A percentile compares a stretch with the other conserved stretches of the same genome.
Conservation (phyloP, 768 basidiomycete genomes). For the Kwoniella dendrophila region DNA sequence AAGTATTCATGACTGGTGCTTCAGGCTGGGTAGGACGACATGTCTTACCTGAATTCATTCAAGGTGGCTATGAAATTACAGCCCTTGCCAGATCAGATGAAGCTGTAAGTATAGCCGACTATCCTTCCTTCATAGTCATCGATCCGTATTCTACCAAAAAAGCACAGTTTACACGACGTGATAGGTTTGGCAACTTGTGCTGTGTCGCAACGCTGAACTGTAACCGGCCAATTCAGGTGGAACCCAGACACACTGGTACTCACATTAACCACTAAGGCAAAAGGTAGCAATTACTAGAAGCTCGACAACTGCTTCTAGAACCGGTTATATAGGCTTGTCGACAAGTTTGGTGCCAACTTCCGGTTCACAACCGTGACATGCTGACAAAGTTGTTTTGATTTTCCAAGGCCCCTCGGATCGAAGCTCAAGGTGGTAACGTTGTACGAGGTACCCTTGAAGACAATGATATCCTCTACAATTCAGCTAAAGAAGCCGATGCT, state of each 20-base stretch:
- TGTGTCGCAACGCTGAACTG: too few relatives aligned
- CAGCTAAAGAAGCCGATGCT: conserved; percentile 32
- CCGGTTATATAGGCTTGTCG: too few relatives aligned
- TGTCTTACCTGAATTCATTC: conserved; percentile 23
- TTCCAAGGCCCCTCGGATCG: conserved; percentile 12
- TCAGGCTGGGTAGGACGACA: conserved; percentile 33
- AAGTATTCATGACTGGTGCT: conserved; percentile 47
- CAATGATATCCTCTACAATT: conserved; percentile 24
- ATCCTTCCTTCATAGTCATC: neutral
- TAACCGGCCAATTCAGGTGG: too few relatives aligned
- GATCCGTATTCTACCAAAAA: neutral
- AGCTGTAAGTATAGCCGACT: conserved; percentile 19
- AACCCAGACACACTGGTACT: too few relatives aligned
- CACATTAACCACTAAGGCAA: too few relatives aligned
- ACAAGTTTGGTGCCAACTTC: neutral
- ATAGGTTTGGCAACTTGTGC: too few relatives aligned
- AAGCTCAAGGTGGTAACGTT: conserved; percentile 26
- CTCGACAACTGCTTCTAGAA: too few relatives aligned
- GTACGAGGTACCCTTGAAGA: conserved; percentile 37
- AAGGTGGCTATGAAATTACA: conserved; percentile 32
- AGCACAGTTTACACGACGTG: neutral
- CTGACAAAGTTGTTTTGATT: neutral
- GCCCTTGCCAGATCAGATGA: conserved; percentile 35
- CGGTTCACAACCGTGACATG: neutral
- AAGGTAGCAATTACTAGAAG: too few relatives aligned